Evolutionary conservation across 495 filamentous ascomycete genomes (phyloP), one percentile per base, ranked within the genome.

Genomic region (Viridothelium virens): DNA sequence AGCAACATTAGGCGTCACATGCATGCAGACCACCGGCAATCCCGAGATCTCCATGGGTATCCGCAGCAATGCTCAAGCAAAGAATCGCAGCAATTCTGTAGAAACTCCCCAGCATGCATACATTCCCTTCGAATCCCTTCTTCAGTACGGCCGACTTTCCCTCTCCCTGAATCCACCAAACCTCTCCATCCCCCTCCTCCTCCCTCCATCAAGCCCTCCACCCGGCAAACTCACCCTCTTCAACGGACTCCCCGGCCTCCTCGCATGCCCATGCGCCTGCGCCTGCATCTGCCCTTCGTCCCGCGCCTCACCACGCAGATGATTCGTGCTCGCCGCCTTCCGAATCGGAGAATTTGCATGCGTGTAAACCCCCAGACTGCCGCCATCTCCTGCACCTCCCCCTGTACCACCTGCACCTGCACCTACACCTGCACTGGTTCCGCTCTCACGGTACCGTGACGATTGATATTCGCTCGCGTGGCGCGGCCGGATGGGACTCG

Each of bases 301-400:
- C 3, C n/a, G 3, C 33, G 10, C 53, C 7, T n/a, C 61, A 11
- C 61, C 41, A 6, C 61, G 12, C 3, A 41, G 37, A 34, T n/a
- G 18, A 41, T 25, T 63, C 61, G 37, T 31, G 11, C 61, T 63
- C n/a, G 68, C 68, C 37, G 73, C 78, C 82, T 92, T 93, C 67
- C 89, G 85, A 37, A 95, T 77, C 12, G 91, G 91, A 11, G 89
- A 92, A 63, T 88, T 87, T n/a, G 87, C 84, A 74, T 95, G 89
- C 1, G 84, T 85, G 77, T 84, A 92, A 5, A 93, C 80, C 7
- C 91, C 91, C 38, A 96, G 78, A 73, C 84, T 93, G 14, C 92
- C 92, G 50, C 92, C 91, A 71, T 89, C 86, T 3, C 87, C 82
- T 11, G 48, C n/a, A 18, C 18, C n/a, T 5, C 48, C 48, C 5